Evolutionary conservation across 78 protist species (phyloP), one percentile per base, ranked within the genome.

Genomic region (Isochrysis galbana): DNA sequence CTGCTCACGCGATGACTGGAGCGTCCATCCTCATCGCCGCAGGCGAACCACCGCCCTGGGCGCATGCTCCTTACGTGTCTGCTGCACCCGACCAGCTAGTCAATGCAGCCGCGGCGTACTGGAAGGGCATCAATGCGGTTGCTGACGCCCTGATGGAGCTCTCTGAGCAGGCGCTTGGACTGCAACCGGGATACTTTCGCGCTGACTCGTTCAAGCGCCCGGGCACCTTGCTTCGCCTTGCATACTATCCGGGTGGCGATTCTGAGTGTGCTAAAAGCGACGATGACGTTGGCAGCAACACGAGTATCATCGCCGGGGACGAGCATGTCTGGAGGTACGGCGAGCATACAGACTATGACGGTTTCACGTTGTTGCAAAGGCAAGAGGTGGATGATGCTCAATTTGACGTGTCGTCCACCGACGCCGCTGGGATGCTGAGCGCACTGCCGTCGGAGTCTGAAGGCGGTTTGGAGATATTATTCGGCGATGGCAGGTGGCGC

Each of bases 301-400:
- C n/a, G n/a, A n/a, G n/a, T n/a, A n/a, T n/a, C n/a, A n/a, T n/a
- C n/a, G n/a, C 36, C 42, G 61, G 14, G 61, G 29, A 7, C 61
- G 61, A 7, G 29, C 29, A 14, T 14, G 42, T 2, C 44, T 41
- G 29, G 34, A 36, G 80, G 45, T 70, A 70, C 22, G 80, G 80
- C 80, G 80, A 14, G 80, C 80, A 70, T 41, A 70, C 80, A 19
- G 80, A 70, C 80, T 70, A 14, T n/a, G 80, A 70, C 80, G 80
- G 80, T 41, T 70, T 70, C 80, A 70, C 80, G 39, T 5, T 70
- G 32, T 41, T 70, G 80, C 80, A 70, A 41, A 5, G 80, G 17
- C 44, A n/a, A 5, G 80, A 41, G 45, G 61, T 19, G 61, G 61
- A 51, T 14, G 80, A 70, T 41, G 41, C 4, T 19, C 61, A 51